Conservation (phyloP, 2,329 filamentous ascomycete species). For the Paecilomyces variotii region DNA sequence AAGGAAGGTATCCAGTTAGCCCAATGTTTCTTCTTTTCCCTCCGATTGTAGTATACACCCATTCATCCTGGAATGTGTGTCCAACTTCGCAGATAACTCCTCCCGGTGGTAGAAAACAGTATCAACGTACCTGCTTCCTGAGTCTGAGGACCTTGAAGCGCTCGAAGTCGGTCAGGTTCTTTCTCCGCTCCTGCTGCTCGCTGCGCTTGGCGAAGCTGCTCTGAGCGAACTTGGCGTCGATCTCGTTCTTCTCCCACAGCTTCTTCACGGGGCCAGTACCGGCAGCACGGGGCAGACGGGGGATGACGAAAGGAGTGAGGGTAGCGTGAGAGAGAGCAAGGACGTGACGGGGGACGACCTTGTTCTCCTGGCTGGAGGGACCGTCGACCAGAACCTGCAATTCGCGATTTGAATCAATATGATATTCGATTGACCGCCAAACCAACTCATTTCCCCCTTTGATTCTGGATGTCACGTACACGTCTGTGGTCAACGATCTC, state of each 20-base stretch:
- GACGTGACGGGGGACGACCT: conserved; percentile 79
- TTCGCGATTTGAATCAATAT: conserved; percentile 13
- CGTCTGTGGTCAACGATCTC: conserved; percentile 99
- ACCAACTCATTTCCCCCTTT: conserved; percentile 1
- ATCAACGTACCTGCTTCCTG: conserved; percentile 82
- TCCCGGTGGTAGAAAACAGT: not conserved
- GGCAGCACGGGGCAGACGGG: conserved; percentile 75
- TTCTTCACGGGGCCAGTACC: conserved; percentile 77
- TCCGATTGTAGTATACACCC: not conserved
- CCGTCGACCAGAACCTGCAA: conserved; percentile 87
- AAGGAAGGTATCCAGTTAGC: conserved; percentile 11
- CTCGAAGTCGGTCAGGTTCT: conserved; percentile 94
- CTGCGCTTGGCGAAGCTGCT: conserved; percentile 93
- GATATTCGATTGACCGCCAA: conserved; percentile 8
- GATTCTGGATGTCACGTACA: conserved; percentile 57
- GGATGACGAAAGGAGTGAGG: conserved; percentile 82
- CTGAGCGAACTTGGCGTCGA: conserved; percentile 88
- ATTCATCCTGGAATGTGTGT: no score
- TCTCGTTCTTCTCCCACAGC: conserved; percentile 82
- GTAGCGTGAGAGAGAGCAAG: conserved; percentile 73
- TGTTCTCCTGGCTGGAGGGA: conserved; percentile 71
- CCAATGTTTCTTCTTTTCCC: not conserved
- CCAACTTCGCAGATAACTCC: not conserved
- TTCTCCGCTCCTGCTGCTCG: conserved; percentile 75
- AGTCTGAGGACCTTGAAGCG: conserved; percentile 99